phyloP scores from a whole-genome alignment of 2,329 filamentous ascomycete species.

The Epichloe elymi region DNA sequence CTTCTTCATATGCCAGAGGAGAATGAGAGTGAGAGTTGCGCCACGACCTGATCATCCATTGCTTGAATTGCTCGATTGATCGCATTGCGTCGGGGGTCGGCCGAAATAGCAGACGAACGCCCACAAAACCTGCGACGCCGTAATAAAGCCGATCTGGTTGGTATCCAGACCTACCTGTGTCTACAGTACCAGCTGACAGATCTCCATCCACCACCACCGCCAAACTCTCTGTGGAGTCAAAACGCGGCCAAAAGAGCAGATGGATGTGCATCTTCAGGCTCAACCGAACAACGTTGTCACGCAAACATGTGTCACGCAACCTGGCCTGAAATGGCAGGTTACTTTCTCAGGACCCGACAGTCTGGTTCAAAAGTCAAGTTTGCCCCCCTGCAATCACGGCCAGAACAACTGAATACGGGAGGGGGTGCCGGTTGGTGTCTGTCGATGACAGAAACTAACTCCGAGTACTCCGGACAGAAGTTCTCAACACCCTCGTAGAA shows the following conservation, averaged over 20 bases:
- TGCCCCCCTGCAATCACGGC: neutral
- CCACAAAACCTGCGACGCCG: no score
- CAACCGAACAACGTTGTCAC: neutral
- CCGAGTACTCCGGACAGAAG: neutral
- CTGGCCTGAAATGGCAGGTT: slow-evolving; percentile 4
- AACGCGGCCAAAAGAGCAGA: neutral
- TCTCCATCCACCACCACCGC: no score
- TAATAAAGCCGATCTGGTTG: no score
- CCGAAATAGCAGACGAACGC: no score
- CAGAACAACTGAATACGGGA: neutral
- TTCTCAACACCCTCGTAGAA: neutral
- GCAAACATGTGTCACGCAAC: neutral
- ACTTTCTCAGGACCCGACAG: slow-evolving; percentile 4
- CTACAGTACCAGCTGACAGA: no score
- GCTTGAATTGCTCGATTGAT: no score
- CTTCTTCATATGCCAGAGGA: no score
- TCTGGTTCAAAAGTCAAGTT: slow-evolving; percentile 5
- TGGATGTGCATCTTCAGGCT: neutral
- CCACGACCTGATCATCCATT: no score
- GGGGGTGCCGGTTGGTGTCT: neutral
- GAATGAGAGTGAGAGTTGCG: no score
- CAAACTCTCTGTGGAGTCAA: neutral
- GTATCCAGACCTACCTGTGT: no score
- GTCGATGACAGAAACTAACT: neutral
- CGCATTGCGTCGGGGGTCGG: no score